Conservation (phyloP, 352 stramenopile genomes). For the Phytopythium boreale region DNA sequence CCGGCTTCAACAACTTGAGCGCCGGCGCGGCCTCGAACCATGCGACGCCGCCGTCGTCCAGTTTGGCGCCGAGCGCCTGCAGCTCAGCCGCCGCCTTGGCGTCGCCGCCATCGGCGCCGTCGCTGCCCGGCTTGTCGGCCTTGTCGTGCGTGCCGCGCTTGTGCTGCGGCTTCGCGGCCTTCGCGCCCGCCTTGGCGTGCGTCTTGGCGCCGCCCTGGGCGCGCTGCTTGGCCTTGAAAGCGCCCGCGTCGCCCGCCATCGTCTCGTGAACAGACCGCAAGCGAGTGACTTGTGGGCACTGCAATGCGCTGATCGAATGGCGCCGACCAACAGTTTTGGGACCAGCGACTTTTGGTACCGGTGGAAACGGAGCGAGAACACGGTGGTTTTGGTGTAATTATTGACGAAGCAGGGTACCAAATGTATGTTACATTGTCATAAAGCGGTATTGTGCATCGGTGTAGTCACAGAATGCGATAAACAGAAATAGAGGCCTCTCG, state of each 20-base stretch:
- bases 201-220: background rate
- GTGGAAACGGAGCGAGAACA: too few relatives aligned
- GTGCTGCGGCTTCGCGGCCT: slow-evolving; percentile 7
- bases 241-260: background rate
- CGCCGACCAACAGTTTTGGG: slow-evolving; percentile 1
- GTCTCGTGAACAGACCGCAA: background rate
- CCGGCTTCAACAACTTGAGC: slow-evolving; percentile 16
- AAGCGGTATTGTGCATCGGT: too few relatives aligned
- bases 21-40: slow-evolving; percentile 38
- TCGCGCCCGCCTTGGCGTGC: background rate
- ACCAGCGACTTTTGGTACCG: background rate
- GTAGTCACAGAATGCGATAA: too few relatives aligned
- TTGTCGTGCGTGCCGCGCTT: slow-evolving; percentile 6
- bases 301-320: background rate
- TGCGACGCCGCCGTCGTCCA: slow-evolving; percentile 26
- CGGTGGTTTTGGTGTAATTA: too few relatives aligned
- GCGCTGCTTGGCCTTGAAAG: background rate
- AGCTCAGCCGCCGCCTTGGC: slow-evolving; percentile 13
- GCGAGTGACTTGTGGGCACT: background rate
- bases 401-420: too few relatives aligned
- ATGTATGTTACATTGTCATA: too few relatives aligned
- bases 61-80: slow-evolving; percentile 24
- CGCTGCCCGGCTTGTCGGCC: background rate
- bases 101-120: background rate
- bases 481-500: too few relatives aligned